Conservation (phyloP, 2,329 filamentous ascomycete species). For the Sporothrix luriei region DNA sequence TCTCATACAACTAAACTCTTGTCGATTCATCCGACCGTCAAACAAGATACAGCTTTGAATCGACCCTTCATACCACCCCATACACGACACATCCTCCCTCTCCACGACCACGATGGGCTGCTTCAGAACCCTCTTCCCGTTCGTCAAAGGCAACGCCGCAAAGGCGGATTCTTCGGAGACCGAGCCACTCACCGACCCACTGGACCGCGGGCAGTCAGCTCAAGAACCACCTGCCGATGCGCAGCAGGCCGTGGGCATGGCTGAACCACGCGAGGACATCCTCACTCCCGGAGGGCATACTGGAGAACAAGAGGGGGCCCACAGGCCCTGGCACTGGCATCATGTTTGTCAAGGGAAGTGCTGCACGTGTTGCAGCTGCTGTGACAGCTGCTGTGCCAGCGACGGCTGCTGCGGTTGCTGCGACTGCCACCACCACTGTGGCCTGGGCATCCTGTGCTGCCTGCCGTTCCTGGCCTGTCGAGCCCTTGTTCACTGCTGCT, state of each 20-base stretch:
- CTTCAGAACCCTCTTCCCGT: constrained; percentile 5
- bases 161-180: background rate
- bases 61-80: background rate
- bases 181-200: background rate
- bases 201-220: background rate
- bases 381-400: background rate
- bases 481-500: too few relatives aligned
- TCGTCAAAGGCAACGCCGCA: background rate
- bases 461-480: too few relatives aligned
- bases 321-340: background rate
- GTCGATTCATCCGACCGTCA: too few relatives aligned
- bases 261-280: background rate
- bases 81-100: background rate
- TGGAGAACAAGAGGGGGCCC: background rate
- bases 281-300: background rate
- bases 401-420: background rate
- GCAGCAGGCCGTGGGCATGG: background rate
- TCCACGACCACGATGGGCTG: background rate
- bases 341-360: background rate
- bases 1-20: background rate
- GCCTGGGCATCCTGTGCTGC: background rate
- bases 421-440: background rate
- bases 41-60: background rate
- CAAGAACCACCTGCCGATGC: background rate
- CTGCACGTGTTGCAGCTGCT: background rate